Evolutionary conservation across 2,329 filamentous ascomycete species (phyloP).

Genomic region (Phialocephala subalpina): DNA sequence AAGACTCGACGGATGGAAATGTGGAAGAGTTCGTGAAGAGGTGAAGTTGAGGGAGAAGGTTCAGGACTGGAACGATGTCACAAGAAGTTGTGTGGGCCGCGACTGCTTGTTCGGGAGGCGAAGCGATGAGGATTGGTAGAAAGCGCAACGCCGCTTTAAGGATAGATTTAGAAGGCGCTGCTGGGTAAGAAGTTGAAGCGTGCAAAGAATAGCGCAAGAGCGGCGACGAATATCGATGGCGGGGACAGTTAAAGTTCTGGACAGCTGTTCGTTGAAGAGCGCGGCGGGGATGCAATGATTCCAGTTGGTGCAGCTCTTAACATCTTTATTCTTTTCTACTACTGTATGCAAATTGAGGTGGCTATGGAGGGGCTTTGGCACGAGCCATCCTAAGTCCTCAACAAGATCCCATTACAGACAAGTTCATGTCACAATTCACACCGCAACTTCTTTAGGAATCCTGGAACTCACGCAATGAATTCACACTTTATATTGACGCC

Average conservation of each 20-base stretch:
- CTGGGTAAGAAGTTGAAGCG: background rate
- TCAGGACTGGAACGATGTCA: conserved; percentile 36
- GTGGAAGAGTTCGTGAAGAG: conserved; percentile 26
- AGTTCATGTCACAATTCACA: conserved; percentile 21
- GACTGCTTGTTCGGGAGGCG: conserved; percentile 42
- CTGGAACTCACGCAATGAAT: conserved; percentile 12
- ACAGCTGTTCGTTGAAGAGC: conserved; percentile 17
- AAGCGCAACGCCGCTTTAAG: conserved; percentile 20
- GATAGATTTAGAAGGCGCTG: background rate
- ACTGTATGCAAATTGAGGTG: conserved; percentile 20
- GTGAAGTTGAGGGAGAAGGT: conserved; percentile 30
- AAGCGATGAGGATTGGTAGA: conserved; percentile 28
- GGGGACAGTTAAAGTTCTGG: conserved; percentile 2
- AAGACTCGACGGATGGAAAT: conserved; percentile 31
- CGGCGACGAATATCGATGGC: background rate
- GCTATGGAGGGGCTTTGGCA: conserved; percentile 15
- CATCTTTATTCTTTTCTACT: background rate
- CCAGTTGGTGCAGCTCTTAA: background rate
- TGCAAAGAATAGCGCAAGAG: background rate
- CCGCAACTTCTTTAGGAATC: conserved; percentile 11
- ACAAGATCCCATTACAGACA: conserved; percentile 19
- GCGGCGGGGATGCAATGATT: conserved; percentile 3
- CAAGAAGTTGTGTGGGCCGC: conserved; percentile 38
- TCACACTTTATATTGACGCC: conserved; percentile 25
- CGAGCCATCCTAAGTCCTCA: conserved; percentile 9